Conservation (phyloP, 306 rosid species). For the Gynostemma pentaphyllum region DNA sequence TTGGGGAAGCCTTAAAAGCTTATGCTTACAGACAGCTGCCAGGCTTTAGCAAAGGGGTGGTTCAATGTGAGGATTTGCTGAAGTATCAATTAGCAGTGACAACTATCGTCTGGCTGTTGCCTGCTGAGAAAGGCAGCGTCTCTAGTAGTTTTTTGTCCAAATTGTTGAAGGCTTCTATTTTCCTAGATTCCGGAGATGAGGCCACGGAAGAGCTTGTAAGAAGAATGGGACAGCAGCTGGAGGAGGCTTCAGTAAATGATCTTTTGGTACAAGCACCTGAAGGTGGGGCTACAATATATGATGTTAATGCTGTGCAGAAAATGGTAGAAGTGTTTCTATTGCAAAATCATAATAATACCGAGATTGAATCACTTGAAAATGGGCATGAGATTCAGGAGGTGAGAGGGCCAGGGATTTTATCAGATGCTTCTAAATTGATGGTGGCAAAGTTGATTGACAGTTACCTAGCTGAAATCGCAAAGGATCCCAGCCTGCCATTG, state of each 20-base stretch:
- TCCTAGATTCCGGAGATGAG: constrained; percentile 40
- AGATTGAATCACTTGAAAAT: constrained; percentile 44
- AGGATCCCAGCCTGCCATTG: constrained; percentile 61
- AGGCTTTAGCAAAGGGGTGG: constrained; percentile 70
- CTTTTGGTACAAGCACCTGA: constrained; percentile 59
- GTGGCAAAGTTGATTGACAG: constrained; percentile 81
- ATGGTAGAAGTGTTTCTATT: constrained; percentile 53
- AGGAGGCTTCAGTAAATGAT: constrained; percentile 77
- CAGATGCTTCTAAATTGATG: constrained; percentile 91
- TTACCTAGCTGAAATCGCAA: constrained; percentile 77
- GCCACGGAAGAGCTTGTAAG: constrained; percentile 46
- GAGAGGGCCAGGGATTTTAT: constrained; percentile 58
- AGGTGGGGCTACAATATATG: constrained; percentile 37
- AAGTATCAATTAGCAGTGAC: constrained; percentile 45
- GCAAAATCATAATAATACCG: constrained; percentile 45
- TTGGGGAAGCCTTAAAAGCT: constrained; percentile 89
- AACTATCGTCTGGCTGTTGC: constrained; percentile 63
- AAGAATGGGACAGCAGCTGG: constrained; percentile 83
- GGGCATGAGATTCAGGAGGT: constrained; percentile 32
- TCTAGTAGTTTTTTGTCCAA: constrained; percentile 79
- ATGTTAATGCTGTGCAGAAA: constrained; percentile 53
- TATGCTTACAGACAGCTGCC: constrained; percentile 74
- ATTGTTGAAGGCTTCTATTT: constrained; percentile 60
- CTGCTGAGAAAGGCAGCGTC: constrained; percentile 60
- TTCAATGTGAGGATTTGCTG: constrained; percentile 38